Conservation (phyloP, 2,329 filamentous ascomycete genomes). For the Penicillium sp. region DNA sequence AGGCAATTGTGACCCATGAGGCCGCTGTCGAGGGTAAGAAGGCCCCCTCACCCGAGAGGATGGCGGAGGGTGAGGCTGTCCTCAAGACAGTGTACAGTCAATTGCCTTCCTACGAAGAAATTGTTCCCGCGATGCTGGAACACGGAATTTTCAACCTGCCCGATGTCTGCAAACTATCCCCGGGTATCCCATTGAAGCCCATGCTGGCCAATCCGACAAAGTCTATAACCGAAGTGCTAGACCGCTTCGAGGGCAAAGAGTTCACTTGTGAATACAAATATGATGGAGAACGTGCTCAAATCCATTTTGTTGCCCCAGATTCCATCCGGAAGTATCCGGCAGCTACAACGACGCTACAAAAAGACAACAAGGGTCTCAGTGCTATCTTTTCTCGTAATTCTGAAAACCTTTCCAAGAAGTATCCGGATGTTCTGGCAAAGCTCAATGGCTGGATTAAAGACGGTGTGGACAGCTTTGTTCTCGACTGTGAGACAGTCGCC, state of each 20-base stretch:
- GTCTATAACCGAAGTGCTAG: constrained; percentile 94
- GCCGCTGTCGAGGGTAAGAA: constrained; percentile 69
- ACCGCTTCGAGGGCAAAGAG: constrained; percentile 91
- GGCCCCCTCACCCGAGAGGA: constrained; percentile 71
- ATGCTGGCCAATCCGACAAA: constrained; percentile 99
- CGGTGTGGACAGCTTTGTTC: constrained; percentile 89
- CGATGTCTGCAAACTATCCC: constrained; percentile 86
- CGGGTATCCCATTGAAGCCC: constrained; percentile 92
- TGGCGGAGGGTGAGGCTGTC: constrained; percentile 81
- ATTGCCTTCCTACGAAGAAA: constrained; percentile 91
- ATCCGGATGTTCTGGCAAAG: constrained; percentile 90
- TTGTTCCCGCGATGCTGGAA: constrained; percentile 85
- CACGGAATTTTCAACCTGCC: constrained; percentile 82
- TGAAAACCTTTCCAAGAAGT: constrained; percentile 95
- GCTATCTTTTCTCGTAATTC: constrained; percentile 98
- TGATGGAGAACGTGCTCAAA: constrained; percentile 96
- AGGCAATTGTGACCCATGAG: constrained; percentile 86
- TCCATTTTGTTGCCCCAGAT: constrained; percentile 91
- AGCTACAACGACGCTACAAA: constrained; percentile 65
- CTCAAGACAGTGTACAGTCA: constrained; percentile 94
- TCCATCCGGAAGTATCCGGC: constrained; percentile 70
- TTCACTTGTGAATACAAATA: constrained; percentile 99
- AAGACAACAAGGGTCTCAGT: constrained; percentile 71
- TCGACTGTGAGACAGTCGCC: constrained; percentile 98
- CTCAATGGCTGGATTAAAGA: constrained; percentile 87